phyloP scores from a whole-genome alignment of 2,329 filamentous ascomycete genomes.

The Paracoccidioides brasiliensis region DNA sequence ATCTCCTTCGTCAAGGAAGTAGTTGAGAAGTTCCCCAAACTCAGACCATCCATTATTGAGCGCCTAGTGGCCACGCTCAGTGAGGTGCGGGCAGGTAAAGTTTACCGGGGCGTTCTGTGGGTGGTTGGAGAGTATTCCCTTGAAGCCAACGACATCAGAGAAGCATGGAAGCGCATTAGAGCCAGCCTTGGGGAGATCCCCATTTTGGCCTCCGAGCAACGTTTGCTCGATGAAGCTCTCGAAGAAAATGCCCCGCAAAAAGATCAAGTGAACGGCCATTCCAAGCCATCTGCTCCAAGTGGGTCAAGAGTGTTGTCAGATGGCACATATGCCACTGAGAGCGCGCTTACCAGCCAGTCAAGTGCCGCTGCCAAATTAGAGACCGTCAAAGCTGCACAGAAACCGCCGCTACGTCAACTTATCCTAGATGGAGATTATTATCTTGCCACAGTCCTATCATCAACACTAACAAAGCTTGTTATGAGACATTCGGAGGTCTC shows the following conservation, averaged over 20 bases:
- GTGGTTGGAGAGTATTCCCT: slow-evolving; percentile 95
- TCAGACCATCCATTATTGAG: slow-evolving; percentile 75
- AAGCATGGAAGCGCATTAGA: slow-evolving; percentile 92
- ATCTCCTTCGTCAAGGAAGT: slow-evolving; percentile 99
- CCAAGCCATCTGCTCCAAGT: slow-evolving; percentile 61
- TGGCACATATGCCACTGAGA: slow-evolving; percentile 95
- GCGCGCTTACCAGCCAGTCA: slow-evolving; percentile 83
- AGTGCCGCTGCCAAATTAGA: slow-evolving; percentile 82
- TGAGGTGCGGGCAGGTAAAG: slow-evolving; percentile 91
- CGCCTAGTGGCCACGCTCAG: slow-evolving; percentile 79
- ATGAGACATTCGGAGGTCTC: slow-evolving; percentile 96
- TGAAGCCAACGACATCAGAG: slow-evolving; percentile 84
- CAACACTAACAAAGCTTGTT: slow-evolving; percentile 89
- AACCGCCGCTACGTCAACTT: slow-evolving; percentile 84
- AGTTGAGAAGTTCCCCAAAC: slow-evolving; percentile 89
- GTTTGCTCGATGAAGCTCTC: slow-evolving; percentile 68
- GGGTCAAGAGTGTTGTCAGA: slow-evolving; percentile 87
- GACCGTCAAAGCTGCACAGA: slow-evolving; percentile 92
- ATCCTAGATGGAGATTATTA: slow-evolving; percentile 98
- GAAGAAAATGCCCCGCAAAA: slow-evolving; percentile 53
- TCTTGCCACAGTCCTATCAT: slow-evolving; percentile 84
- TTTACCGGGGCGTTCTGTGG: slow-evolving; percentile 93
- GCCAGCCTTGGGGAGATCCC: slow-evolving; percentile 92
- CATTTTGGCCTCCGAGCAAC: slow-evolving; percentile 87
- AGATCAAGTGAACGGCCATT: slow-evolving; percentile 66